These are phyloP conservation scores for Friedmanniomyces simplex DNA, from an alignment of 495 filamentous ascomycete genomes.

Conservation along the genomic window DNA sequence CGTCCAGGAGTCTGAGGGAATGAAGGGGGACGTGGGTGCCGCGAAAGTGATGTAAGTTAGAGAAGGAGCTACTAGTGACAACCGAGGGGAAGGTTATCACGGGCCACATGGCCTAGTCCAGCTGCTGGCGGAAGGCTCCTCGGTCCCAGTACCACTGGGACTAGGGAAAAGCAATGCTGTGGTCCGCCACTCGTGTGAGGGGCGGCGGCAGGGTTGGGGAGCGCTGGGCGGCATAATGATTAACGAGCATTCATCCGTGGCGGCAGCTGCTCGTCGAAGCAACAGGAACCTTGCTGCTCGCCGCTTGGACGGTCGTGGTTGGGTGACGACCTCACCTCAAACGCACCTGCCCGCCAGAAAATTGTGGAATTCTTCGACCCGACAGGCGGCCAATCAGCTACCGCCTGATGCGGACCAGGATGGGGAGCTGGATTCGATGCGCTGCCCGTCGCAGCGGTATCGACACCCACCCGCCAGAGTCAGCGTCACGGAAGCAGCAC, in stretches of 20 bases:
- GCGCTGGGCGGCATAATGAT: background rate
- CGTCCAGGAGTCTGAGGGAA: background rate
- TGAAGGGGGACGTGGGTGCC: background rate
- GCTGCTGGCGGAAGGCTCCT: background rate
- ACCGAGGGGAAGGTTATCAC: background rate
- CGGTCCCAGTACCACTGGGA: background rate
- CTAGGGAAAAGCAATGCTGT: background rate
- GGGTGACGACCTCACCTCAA: background rate
- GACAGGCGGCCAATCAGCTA: background rate
- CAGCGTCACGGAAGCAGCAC: background rate
- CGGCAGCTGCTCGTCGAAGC: background rate
- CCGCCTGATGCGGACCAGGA: background rate
- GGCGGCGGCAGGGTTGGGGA: too few species aligned
- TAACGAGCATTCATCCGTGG: background rate
- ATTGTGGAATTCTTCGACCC: background rate
- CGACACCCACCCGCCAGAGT: background rate
- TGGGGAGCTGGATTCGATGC: background rate
- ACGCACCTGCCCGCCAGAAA: background rate
- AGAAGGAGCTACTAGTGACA: background rate
- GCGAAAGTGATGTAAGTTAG: slow-evolving; percentile 6
- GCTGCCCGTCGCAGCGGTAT: background rate
- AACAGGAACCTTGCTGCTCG: background rate
- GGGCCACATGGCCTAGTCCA: background rate
- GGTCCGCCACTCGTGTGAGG: too few species aligned
- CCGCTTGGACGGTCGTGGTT: background rate